Base-by-base conservation (phyloP, 768 basidiomycete species). In the Trametes elegans region DNA sequence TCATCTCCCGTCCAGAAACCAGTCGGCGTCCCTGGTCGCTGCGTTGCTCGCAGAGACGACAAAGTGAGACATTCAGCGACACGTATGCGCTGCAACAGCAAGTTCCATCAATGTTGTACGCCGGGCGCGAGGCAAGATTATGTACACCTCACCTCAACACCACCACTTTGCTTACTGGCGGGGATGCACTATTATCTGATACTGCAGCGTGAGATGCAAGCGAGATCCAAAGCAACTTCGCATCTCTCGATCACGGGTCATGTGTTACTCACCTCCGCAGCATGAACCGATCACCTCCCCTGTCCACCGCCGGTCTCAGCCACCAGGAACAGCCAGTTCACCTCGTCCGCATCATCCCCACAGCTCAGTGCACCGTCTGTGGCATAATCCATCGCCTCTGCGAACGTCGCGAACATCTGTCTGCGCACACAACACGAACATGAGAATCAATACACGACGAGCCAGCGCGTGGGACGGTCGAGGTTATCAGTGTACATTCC, bases 141-240 rank as follows among this genome's bases (percentile, higher is more conserved):
- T 55, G 53, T 55, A 55, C 53, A 32, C 34, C 38, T 48, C 53
- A 55, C 53, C 53, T 55, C 38, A 55, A 11, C 19, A 23, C n/a
- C 18, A 19, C 1, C 28, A 39, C 36, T n/a, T n/a, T n/a, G n/a
- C n/a, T n/a, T 7, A 35, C 18, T 28, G 42, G 13, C 43, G 42
- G 43, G 23, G 14, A n/a, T 10, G 43, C 29, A 26, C 29, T 41
- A 26, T 16, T 23, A 31, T 38, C 43, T 50, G 48, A 57, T 50
- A 40, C 32, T 23, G 18, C n/a, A n/a, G n/a, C 11, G 42, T 38
- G 24, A 57, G 56, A 57, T 57, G 24, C 36, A 38, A 38, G 42
- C 21, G 49, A 51, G 56, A 57, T 57, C 49, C 24, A 41, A 21
- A 57, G 56, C 56, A 51, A 18, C 27, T 43, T n/a, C n/a, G n/a